phyloP scores from a whole-genome alignment of 2,329 filamentous ascomycete genomes.

The Epicoccum nigrum region DNA sequence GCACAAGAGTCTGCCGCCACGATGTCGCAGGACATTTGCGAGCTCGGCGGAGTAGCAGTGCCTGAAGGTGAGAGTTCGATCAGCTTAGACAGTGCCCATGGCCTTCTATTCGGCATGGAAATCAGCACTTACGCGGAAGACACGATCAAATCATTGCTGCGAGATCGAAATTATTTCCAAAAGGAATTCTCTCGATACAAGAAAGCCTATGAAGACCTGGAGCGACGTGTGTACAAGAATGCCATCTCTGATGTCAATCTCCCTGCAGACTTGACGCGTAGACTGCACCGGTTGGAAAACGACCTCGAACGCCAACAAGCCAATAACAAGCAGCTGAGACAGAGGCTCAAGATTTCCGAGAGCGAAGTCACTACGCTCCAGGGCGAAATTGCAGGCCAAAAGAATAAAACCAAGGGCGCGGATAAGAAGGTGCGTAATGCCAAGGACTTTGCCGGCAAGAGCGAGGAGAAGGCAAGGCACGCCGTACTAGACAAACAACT shows the following conservation, averaged over 20 bases:
- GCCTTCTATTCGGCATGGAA: neutral
- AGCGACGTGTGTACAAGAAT: neutral
- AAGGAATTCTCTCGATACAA: neutral
- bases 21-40: neutral
- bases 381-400: conserved; percentile 8
- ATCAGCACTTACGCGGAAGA: conserved; percentile 2
- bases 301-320: neutral
- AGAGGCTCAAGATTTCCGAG: neutral
- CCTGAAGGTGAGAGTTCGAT: neutral
- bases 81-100: neutral
- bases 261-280: neutral
- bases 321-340: neutral
- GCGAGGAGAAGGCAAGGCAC: conserved; percentile 27
- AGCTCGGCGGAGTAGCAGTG: neutral
- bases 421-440: conserved; percentile 26
- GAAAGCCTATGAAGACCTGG: neutral
- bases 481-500: conserved; percentile 22
- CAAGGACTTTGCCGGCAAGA: conserved; percentile 21
- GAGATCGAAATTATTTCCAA: neutral
- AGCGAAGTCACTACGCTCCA: neutral
- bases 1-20: no score
- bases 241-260: neutral
- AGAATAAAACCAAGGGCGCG: conserved; percentile 24
- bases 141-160: conserved; percentile 5
- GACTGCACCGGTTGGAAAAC: conserved; percentile 19